Conservation (phyloP, 176 grass and related monocot species). For the Elaeis guineensis region DNA sequence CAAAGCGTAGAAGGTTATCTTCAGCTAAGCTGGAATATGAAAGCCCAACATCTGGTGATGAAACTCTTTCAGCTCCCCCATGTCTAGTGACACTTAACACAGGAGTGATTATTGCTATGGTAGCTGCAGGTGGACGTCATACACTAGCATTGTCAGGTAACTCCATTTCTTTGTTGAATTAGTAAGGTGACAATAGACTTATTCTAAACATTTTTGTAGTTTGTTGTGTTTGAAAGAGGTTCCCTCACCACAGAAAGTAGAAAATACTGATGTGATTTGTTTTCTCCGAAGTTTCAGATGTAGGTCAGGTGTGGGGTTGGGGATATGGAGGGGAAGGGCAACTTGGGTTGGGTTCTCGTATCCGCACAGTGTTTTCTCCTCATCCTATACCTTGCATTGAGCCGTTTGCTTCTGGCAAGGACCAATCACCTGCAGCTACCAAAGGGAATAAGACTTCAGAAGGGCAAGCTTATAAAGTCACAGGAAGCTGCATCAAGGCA, state of each 20-base stretch:
- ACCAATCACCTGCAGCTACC: slow-evolving; percentile 26
- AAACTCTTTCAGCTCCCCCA: slow-evolving; percentile 79
- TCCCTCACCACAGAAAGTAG: background rate
- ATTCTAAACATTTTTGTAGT: no score
- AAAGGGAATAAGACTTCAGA: slow-evolving; percentile 62
- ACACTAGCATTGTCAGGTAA: slow-evolving; percentile 97
- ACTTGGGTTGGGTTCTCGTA: slow-evolving; percentile 89
- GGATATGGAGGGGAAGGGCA: slow-evolving; percentile 99
- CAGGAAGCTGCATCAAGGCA: slow-evolving; percentile 66
- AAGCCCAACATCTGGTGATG: slow-evolving; percentile 78
- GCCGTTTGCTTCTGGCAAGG: slow-evolving; percentile 53
- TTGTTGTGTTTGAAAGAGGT: no score
- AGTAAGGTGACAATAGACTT: no score
- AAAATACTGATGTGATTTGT: slow-evolving; percentile 10
- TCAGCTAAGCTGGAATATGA: slow-evolving; percentile 72
- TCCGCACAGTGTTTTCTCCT: slow-evolving; percentile 78
- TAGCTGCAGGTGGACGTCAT: slow-evolving; percentile 96
- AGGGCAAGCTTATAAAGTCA: slow-evolving; percentile 42
- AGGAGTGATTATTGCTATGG: slow-evolving; percentile 58
- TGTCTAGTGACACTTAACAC: slow-evolving; percentile 81
- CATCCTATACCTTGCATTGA: slow-evolving; percentile 92
- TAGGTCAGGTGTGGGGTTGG: slow-evolving; percentile 98
- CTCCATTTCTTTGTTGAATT: slow-evolving; percentile 12
- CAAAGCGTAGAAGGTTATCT: slow-evolving; percentile 73
- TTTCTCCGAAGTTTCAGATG: slow-evolving; percentile 67